Percentiles rank a stretch among this genome's conserved stretches.
phyloP scores from a whole-genome alignment of 192 early-diverging fungal genomes.

The Entomortierella beljakovae region DNA sequence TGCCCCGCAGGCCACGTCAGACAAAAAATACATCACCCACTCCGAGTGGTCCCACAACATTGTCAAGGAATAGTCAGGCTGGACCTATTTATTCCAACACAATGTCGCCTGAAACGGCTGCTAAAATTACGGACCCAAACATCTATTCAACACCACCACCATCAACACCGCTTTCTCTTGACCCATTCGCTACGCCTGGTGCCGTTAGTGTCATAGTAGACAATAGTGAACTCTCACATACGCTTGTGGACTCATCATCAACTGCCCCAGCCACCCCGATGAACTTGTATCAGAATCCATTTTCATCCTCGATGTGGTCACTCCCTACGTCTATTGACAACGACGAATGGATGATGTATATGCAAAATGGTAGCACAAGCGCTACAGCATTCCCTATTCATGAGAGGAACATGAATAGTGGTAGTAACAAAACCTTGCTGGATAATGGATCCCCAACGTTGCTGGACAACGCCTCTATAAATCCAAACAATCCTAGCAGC shows the following conservation, averaged over 20 bases:
- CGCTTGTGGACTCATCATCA: background rate
- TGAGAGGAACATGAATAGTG: background rate
- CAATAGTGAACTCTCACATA: constrained; percentile 3
- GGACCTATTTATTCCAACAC: constrained; percentile 4
- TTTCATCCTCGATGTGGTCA: constrained; percentile 36
- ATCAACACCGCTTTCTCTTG: background rate
- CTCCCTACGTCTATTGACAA: constrained; percentile 37
- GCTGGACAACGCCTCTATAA: constrained; percentile 25
- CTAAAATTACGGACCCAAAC: background rate
- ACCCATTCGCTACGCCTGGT: constrained; percentile 37
- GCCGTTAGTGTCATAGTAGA: constrained; percentile 4
- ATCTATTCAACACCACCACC: constrained; percentile 17
- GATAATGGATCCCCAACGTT: constrained; percentile 13
- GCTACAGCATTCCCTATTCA: background rate
- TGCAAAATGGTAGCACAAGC: constrained; percentile 32
- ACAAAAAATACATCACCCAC: constrained; percentile 40
- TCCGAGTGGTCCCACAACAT: background rate
- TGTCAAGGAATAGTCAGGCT: background rate
- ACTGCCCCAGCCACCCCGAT: background rate
- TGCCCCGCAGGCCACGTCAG: constrained; percentile 43
- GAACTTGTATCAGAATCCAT: constrained; percentile 37
- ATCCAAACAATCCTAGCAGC: background rate
- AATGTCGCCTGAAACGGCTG: background rate
- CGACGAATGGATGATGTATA: constrained; percentile 49
- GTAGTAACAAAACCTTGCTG: background rate